Base-by-base conservation (phyloP, 441 rosid genomes). In the Adansonia rubrostipa region DNA sequence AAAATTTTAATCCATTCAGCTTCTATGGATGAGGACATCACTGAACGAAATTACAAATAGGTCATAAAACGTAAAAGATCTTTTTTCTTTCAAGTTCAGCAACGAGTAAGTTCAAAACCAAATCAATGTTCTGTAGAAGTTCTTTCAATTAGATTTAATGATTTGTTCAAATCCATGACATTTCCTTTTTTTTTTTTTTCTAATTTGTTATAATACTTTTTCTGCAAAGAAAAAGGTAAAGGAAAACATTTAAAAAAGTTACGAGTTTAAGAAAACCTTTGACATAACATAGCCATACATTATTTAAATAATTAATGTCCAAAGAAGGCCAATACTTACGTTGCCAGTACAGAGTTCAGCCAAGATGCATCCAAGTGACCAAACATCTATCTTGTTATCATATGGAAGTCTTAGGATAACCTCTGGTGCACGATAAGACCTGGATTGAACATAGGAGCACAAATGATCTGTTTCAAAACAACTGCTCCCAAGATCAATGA, bases 301-400 rank as follows among this genome's bases (percentile, higher is more conserved):
- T 24, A 24, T 24, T 24, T 24, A 24, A 24, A 24, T 24, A 24
- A 24, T 24, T 60, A 45, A 20, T 24, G 66, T 45, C 14, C 45
- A 62, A n/a, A 74, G 64, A 50, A 62, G 68, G 76, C 60, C 45
- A 69, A 73, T 80, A 90, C 99, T 89, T 90, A 96, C 98, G 80
- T 92, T 92, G 83, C 99, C 99, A 47, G 97, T 92, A 82, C 99
- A 96, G 78, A 96, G 97, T 83, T 96, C 99, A 8, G 97, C 96
- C 86, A 96, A 87, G 83, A 96, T 96, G 89, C 98, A 96, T 84
- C 99, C 99, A 77, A 96, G 98, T 47, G 98, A 96, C 98, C 98
- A 96, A 19, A 94, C 66, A 24, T 96, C 98, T 62, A 94, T 96
- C 92, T 96, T 90, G 84, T 96, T 92, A 86, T 94, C 92, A 84